These are phyloP conservation scores for Kuraishia piskuri DNA, from an alignment of 805 yeast species.

Conservation along the genomic window DNA sequence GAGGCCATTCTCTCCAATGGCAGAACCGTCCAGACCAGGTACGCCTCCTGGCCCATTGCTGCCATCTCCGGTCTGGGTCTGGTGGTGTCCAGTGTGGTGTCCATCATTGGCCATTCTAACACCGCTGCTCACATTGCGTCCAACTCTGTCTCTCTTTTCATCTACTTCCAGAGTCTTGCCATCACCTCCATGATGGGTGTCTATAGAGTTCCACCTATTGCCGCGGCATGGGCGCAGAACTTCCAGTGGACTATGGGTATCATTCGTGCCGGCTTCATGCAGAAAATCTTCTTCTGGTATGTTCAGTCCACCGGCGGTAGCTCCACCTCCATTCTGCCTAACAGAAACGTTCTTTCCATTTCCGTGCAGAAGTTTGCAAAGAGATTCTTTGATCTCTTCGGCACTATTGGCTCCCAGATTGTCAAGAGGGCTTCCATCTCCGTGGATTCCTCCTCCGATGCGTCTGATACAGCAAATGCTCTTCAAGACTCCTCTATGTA, in stretches of 20 bases:
- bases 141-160: conserved; percentile 84
- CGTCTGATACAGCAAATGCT: conserved; percentile 21
- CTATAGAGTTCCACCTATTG: conserved; percentile 86
- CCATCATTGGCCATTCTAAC: conserved; percentile 79
- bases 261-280: conserved; percentile 69
- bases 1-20: conserved; percentile 82
- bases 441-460: conserved; percentile 18
- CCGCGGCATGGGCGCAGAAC: conserved; percentile 96
- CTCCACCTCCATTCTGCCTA: conserved; percentile 65
- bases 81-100: conserved; percentile 77
- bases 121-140: conserved; percentile 98
- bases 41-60: conserved; percentile 95
- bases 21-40: conserved; percentile 86
- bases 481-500: conserved; percentile 44
- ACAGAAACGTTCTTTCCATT: conserved; percentile 60
- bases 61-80: conserved; percentile 85
- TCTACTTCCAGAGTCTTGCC: conserved; percentile 90
- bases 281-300: conserved; percentile 84
- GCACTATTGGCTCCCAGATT: conserved; percentile 6
- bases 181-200: conserved; percentile 95
- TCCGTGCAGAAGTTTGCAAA: conserved; percentile 60
- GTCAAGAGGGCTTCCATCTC: conserved; percentile 28
- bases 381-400: conserved; percentile 4
- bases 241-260: conserved; percentile 96
- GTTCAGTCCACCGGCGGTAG: conserved; percentile 91